Evolutionary conservation across 75 land plant genomes (phyloP).

Genomic region (Adiantum capillusveneris): DNA sequence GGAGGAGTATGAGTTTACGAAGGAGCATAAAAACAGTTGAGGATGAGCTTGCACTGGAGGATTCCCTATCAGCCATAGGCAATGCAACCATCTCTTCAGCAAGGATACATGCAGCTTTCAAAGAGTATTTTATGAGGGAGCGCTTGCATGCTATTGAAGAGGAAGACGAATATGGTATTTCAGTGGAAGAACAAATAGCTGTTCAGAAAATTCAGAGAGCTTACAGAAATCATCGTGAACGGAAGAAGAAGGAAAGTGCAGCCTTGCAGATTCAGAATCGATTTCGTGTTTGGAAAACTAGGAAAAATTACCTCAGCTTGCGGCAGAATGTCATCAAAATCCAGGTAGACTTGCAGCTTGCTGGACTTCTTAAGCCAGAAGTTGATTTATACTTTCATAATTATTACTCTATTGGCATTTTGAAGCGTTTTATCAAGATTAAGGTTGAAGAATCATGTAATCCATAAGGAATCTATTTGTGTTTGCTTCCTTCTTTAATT

Average conservation of each 20-base stretch:
- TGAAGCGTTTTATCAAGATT: too few relatives aligned
- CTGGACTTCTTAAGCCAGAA: too few relatives aligned
- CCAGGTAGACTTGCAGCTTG: slow-evolving; percentile 55
- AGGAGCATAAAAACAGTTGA: slow-evolving; percentile 27
- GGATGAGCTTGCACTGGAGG: slow-evolving; percentile 51
- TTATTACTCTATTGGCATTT: too few relatives aligned
- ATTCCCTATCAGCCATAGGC: slow-evolving; percentile 62
- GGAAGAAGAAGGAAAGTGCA: slow-evolving; percentile 40
- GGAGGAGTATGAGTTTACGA: background rate
- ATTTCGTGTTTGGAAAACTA: slow-evolving; percentile 57
- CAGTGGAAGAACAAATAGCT: slow-evolving; percentile 49
- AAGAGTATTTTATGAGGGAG: slow-evolving; percentile 44
- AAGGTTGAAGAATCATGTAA: too few relatives aligned
- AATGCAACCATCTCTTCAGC: slow-evolving; percentile 72
- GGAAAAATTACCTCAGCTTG: slow-evolving; percentile 55
- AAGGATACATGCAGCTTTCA: slow-evolving; percentile 66
- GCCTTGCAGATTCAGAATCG: slow-evolving; percentile 54
- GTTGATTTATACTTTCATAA: too few relatives aligned
- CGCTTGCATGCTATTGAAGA: slow-evolving; percentile 30
- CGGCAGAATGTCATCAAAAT: slow-evolving; percentile 58
- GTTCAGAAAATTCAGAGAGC: slow-evolving; percentile 72
- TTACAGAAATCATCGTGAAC: slow-evolving; percentile 36
- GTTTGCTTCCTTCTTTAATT: too few relatives aligned
- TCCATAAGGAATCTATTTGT: too few relatives aligned
- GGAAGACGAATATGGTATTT: slow-evolving; percentile 10